These are phyloP conservation scores for Sporothrix pallida DNA, from an alignment of 2,329 filamentous ascomycete species.

Conservation along the genomic window DNA sequence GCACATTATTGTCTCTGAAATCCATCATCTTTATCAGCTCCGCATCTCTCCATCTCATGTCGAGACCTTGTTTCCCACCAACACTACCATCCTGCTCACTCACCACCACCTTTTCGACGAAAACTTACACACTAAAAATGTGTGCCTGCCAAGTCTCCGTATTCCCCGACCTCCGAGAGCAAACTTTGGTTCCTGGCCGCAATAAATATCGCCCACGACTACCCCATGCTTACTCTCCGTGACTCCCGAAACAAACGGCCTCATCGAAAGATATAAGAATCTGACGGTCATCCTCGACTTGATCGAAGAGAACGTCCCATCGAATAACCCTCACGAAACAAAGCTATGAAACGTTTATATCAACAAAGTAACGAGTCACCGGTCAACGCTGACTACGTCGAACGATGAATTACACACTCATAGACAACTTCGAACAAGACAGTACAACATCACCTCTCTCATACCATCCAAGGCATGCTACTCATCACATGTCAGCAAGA, in stretches of 20 bases:
- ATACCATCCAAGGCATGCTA: background rate
- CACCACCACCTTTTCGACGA: background rate
- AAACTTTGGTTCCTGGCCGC: background rate
- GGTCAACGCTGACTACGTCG: background rate
- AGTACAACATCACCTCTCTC: background rate
- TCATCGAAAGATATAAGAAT: conserved; percentile 5
- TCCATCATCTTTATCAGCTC: background rate
- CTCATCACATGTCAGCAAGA: background rate
- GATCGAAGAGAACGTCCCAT: background rate
- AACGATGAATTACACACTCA: background rate
- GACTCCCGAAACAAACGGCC: background rate
- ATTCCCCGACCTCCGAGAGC: conserved; percentile 13
- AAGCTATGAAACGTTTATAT: background rate
- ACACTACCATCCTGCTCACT: background rate
- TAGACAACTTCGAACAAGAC: background rate
- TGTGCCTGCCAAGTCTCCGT: conserved; percentile 25
- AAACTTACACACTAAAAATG: background rate
- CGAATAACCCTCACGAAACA: background rate
- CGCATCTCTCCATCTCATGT: background rate
- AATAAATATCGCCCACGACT: conserved; percentile 3
- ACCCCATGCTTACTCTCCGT: background rate
- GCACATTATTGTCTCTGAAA: background rate
- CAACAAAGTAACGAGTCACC: background rate
- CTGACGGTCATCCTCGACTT: background rate
- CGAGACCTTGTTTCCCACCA: background rate